These are phyloP conservation scores for Aureobasidium sp. DNA, from an alignment of 2,329 filamentous ascomycete genomes.

Conservation along the genomic window DNA sequence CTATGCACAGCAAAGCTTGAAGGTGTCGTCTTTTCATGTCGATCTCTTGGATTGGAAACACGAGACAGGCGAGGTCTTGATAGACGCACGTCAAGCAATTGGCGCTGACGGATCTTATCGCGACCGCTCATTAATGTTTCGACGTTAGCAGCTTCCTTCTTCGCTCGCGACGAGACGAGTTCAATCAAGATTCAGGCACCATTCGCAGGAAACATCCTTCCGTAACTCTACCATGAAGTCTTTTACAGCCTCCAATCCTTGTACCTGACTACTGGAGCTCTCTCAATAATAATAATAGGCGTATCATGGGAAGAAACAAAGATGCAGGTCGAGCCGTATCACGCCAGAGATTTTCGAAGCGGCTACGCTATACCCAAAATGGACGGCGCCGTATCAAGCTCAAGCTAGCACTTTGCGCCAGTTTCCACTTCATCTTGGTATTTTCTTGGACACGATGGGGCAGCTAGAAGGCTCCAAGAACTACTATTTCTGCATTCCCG, in stretches of 20 bases:
- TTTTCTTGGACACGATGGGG: neutral
- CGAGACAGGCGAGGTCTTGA: neutral
- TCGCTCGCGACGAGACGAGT: neutral
- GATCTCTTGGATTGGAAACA: neutral
- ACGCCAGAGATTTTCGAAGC: neutral
- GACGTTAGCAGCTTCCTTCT: neutral
- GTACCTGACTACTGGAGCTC: neutral
- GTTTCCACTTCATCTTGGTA: constrained; percentile 8
- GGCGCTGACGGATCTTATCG: too few relatives aligned
- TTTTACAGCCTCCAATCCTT: neutral
- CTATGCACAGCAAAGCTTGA: neutral
- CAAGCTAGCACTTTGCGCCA: neutral
- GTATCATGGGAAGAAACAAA: neutral
- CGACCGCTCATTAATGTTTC: neutral
- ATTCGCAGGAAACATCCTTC: neutral
- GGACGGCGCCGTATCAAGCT: neutral
- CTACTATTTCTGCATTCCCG: constrained; percentile 4
- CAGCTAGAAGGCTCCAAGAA: neutral
- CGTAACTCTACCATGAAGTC: neutral
- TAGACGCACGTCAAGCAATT: neutral
- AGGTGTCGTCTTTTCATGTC: neutral
- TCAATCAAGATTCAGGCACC: neutral
- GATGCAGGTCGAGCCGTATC: neutral
- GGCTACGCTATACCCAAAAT: neutral
- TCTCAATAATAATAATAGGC: neutral